Evolutionary conservation across 2,329 filamentous ascomycete species (phyloP).

Genomic region (Leptographium wingfieldii): DNA sequence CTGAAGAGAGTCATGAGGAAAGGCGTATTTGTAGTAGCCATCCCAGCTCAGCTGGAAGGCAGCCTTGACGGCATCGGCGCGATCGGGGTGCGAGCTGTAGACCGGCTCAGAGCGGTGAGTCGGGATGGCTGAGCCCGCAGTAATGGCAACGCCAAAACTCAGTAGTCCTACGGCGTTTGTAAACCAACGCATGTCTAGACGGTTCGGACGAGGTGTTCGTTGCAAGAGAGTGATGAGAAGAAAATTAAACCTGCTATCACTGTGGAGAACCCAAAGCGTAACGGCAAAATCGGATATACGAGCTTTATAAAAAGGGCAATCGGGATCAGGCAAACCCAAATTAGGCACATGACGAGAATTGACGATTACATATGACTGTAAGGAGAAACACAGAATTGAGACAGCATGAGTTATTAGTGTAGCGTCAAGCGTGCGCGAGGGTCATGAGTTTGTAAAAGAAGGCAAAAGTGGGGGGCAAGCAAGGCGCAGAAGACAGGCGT

Average conservation of each 20-base stretch:
- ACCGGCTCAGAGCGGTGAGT: slow-evolving; percentile 2
- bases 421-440: too few relatives aligned
- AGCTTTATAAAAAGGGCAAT: too few relatives aligned
- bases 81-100: slow-evolving; percentile 22
- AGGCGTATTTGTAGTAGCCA: slow-evolving; percentile 62
- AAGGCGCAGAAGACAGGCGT: too few relatives aligned
- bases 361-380: too few relatives aligned
- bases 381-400: too few relatives aligned
- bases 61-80: slow-evolving; percentile 50
- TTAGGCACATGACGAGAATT: too few relatives aligned
- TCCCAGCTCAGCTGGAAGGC: slow-evolving; percentile 61
- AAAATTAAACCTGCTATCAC: neutral
- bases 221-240: neutral
- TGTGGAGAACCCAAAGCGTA: neutral
- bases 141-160: neutral
- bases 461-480: too few relatives aligned
- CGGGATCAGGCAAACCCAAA: too few relatives aligned
- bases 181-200: neutral
- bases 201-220: neutral
- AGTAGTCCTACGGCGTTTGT: neutral
- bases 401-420: too few relatives aligned
- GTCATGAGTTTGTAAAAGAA: too few relatives aligned
- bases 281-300: too few relatives aligned
- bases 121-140: neutral
- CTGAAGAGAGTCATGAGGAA: slow-evolving; percentile 62